A percentile compares a stretch with the other conserved stretches of the same genome.
phyloP scores from a whole-genome alignment of 1,139 yeast genomes.

The Geotrichum klebahnii region DNA sequence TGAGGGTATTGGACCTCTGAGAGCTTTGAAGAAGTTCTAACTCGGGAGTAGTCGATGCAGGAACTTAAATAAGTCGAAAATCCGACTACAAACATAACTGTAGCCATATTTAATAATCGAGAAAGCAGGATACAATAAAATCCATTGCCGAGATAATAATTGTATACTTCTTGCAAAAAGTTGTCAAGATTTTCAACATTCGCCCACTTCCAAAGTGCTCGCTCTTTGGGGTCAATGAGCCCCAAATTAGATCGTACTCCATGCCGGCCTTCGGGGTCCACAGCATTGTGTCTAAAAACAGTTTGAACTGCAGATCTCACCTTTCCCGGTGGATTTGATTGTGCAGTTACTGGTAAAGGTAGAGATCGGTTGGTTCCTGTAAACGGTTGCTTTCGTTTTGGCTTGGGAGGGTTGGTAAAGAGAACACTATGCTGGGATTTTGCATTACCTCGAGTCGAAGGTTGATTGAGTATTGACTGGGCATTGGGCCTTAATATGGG shows the following conservation, averaged over 20 bases:
- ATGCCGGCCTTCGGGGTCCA: slow-evolving; percentile 7
- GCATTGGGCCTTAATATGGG: not conserved
- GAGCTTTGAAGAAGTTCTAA: slow-evolving; percentile 41
- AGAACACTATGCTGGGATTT: slow-evolving; percentile 8
- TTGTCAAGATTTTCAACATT: slow-evolving; percentile 86
- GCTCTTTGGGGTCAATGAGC: slow-evolving; percentile 55
- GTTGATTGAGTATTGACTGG: slow-evolving; percentile 12
- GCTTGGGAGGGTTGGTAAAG: slow-evolving; percentile 1
- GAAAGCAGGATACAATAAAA: slow-evolving; percentile 66
- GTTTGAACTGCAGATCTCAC: slow-evolving; percentile 10
- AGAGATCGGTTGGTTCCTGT: not conserved
- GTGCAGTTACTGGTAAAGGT: slow-evolving; percentile 7
- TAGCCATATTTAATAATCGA: slow-evolving; percentile 59
- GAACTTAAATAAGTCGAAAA: slow-evolving; percentile 76
- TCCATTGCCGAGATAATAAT: slow-evolving; percentile 83
- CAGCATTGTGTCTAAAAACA: slow-evolving; percentile 7
- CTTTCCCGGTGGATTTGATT: slow-evolving; percentile 1
- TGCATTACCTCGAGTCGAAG: not conserved
- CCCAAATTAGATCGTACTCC: slow-evolving; percentile 9
- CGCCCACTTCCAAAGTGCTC: slow-evolving; percentile 95
- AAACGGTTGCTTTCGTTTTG: slow-evolving; percentile 1
- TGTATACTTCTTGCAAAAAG: slow-evolving; percentile 76
- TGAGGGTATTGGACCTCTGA: slow-evolving; percentile 54
- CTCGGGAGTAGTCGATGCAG: slow-evolving; percentile 67
- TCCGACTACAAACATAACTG: slow-evolving; percentile 70